Percentiles rank a stretch among this genome's conserved stretches.
These are phyloP conservation scores for Cladosporium colombiae DNA, from an alignment of 2,329 filamentous ascomycete species.

Conservation along the genomic window DNA sequence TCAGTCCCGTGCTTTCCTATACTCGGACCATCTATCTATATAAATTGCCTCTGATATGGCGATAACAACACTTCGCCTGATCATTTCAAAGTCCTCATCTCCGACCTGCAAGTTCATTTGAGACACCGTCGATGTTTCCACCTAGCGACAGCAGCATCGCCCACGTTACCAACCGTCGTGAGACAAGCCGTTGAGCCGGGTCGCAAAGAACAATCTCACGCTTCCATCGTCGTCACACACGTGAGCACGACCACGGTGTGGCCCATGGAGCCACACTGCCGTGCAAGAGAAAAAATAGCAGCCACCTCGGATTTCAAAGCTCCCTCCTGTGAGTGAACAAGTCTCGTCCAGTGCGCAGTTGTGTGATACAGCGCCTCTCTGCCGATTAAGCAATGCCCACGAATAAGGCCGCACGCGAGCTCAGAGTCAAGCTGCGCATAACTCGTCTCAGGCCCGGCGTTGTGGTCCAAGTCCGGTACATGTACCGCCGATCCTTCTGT, in stretches of 20 bases:
- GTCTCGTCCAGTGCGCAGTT: neutral
- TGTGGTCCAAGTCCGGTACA: neutral
- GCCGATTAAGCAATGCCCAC: neutral
- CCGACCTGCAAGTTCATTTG: neutral
- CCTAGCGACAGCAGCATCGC: neutral
- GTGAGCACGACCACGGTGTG: neutral
- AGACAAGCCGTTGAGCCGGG: neutral
- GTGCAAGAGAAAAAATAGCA: neutral
- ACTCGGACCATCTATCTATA: neutral
- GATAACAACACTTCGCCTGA: neutral
- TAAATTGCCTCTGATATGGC: neutral
- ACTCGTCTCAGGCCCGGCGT: neutral
- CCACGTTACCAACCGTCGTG: constrained; percentile 8
- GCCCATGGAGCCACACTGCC: neutral
- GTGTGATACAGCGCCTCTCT: neutral
- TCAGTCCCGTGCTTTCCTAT: neutral
- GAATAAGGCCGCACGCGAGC: neutral
- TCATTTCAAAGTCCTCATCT: neutral
- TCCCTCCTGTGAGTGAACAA: neutral
- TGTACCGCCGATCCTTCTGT: neutral
- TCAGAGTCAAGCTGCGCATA: neutral
- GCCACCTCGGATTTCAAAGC: neutral
- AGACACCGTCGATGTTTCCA: neutral
- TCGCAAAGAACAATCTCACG: constrained; percentile 5
- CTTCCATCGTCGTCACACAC: constrained; percentile 8